These are phyloP conservation scores for Wickerhamiella hasegawae DNA, from an alignment of 805 yeast species.

Conservation along the genomic window DNA sequence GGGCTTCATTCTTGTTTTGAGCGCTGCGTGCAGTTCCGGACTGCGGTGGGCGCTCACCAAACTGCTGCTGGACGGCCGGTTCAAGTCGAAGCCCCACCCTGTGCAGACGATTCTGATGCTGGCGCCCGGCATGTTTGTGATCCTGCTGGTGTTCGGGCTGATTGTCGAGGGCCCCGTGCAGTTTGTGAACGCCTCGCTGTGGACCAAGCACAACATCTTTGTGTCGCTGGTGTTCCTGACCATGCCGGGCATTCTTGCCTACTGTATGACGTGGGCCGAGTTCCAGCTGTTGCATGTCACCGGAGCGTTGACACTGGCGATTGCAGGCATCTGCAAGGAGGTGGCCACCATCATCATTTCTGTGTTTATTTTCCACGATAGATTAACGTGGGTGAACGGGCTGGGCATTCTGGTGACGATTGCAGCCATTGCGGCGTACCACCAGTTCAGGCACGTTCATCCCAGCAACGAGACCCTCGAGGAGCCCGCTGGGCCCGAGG, in stretches of 20 bases:
- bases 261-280: constrained; percentile 71
- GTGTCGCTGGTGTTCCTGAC: constrained; percentile 42
- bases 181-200: constrained; percentile 39
- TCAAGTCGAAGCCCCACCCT: constrained; percentile 32
- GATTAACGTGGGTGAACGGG: constrained; percentile 46
- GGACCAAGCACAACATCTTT: constrained; percentile 44
- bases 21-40: constrained; percentile 73
- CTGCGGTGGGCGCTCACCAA: constrained; percentile 94
- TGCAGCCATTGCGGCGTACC: constrained; percentile 70
- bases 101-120: constrained; percentile 68
- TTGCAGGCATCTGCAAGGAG: constrained; percentile 90
- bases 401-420: constrained; percentile 64
- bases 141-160: constrained; percentile 46
- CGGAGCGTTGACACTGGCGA: constrained; percentile 68
- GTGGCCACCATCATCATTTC: constrained; percentile 59
- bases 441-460: constrained; percentile 24
- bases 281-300: constrained; percentile 69
- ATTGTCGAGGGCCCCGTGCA: constrained; percentile 49
- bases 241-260: constrained; percentile 77
- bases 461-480: no score
- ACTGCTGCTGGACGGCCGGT: constrained; percentile 44
- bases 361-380: constrained; percentile 62
- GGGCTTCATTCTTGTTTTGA: constrained; percentile 61
- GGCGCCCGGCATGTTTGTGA: constrained; percentile 66
- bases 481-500: no score